Conservation (phyloP, 768 basidiomycete species). For the Rhizopogon rudus region DNA sequence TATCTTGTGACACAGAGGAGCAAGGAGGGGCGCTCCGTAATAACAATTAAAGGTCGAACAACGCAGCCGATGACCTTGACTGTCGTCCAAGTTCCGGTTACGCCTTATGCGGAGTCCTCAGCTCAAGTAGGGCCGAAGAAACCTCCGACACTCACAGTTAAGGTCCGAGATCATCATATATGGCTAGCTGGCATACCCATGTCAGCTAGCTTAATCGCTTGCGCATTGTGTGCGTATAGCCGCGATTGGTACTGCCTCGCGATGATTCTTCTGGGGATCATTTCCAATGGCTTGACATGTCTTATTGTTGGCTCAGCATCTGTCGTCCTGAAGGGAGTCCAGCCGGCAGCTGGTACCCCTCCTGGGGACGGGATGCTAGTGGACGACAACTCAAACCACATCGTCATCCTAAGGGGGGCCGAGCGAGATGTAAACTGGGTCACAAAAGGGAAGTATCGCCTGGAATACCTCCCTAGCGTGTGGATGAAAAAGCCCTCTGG, state of each 20-base stretch:
- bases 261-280: constrained; percentile 26
- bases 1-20: constrained; percentile 35
- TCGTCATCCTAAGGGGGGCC: constrained; percentile 23
- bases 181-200: constrained; percentile 19
- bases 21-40: not conserved
- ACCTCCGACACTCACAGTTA: constrained; percentile 6
- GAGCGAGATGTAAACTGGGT: constrained; percentile 24
- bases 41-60: constrained; percentile 5
- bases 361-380: constrained; percentile 26
- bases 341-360: constrained; percentile 19
- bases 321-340: constrained; percentile 17
- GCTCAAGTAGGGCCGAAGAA: not conserved
- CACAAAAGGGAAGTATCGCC: constrained; percentile 27
- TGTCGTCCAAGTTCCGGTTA: constrained; percentile 9
- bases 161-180: constrained; percentile 4
- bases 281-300: constrained; percentile 27
- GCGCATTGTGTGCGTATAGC: constrained; percentile 13
- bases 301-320: constrained; percentile 20
- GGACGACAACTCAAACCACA: constrained; percentile 6
- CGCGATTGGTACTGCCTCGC: constrained; percentile 21
- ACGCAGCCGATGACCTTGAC: constrained; percentile 5
- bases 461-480: constrained; percentile 12
- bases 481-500: not conserved
- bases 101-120: not conserved
- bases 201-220: constrained; percentile 16